These are phyloP conservation scores for Sporothrix dimorphospora DNA, from an alignment of 2,329 filamentous ascomycete species.

Conservation along the genomic window DNA sequence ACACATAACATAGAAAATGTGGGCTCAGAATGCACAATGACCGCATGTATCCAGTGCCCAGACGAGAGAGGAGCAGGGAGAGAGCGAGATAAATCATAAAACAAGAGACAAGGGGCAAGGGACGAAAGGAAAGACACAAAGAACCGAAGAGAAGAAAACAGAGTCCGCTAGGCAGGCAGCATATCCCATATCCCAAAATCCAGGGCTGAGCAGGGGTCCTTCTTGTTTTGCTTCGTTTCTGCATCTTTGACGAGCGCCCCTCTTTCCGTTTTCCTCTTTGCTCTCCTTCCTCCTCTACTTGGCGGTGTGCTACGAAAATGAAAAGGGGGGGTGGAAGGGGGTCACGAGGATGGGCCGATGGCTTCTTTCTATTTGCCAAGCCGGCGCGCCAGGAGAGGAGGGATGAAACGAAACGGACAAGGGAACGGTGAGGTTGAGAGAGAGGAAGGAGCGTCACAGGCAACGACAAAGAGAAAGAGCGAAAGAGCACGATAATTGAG, in stretches of 20 bases:
- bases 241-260: constrained; percentile 1
- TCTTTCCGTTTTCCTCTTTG: not conserved
- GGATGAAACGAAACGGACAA: constrained; percentile 16
- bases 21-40: constrained; percentile 15
- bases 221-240: not conserved
- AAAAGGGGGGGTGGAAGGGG: constrained; percentile 1
- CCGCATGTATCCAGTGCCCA: not conserved
- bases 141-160: not conserved
- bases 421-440: not conserved
- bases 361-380: constrained; percentile 25
- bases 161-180: constrained; percentile 3
- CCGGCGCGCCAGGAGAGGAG: constrained; percentile 1
- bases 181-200: not conserved
- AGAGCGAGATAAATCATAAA: constrained; percentile 9
- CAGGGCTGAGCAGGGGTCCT: constrained; percentile 16
- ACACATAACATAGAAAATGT: not conserved
- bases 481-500: not conserved
- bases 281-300: constrained; percentile 4
- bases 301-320: constrained; percentile 31
- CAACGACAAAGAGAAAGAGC: not conserved
- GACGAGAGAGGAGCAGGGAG: not conserved
- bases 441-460: not conserved
- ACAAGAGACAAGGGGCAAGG: not conserved
- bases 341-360: constrained; percentile 29
- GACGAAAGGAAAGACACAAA: constrained; percentile 9